Conservation (phyloP, 192 early-diverging fungal genomes). For the Lobulomyces angularis region DNA sequence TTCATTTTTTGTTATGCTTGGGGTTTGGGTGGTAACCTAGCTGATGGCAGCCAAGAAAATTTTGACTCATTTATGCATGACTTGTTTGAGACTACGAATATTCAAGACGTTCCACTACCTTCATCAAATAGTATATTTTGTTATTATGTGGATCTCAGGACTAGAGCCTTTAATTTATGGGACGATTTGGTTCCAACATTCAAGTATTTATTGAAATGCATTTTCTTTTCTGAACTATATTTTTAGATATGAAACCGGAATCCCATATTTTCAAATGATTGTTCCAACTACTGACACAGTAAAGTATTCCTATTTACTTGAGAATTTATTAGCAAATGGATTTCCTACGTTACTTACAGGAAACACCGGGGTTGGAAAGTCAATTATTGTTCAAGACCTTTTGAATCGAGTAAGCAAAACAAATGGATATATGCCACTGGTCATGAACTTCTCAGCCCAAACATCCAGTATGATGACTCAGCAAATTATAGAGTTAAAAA, state of each 20-base stretch:
- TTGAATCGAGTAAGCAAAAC: conserved; percentile 28
- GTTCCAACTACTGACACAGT: conserved; percentile 47
- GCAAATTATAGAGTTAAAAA: conserved; percentile 45
- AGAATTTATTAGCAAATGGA: conserved; percentile 26
- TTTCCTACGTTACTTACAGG: conserved; percentile 42
- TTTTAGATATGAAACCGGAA: too few species aligned
- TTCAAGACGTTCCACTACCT: conserved; percentile 29
- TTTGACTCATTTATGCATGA: conserved; percentile 46
- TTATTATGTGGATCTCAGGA: conserved; percentile 38
- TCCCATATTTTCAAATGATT: conserved; percentile 54
- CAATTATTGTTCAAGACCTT: conserved; percentile 43
- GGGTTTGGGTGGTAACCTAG: conserved; percentile 43
- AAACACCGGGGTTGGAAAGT: conserved; percentile 47
- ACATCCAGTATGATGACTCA: conserved; percentile 47
- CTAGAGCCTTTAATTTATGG: conserved; percentile 32
- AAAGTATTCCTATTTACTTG: conserved; percentile 43
- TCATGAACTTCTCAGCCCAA: conserved; percentile 48
- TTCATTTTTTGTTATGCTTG: conserved; percentile 48
- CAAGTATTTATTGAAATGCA: conserved; percentile 33
- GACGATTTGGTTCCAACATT: conserved; percentile 43
- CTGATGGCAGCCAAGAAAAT: conserved; percentile 39
- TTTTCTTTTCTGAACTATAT: too few species aligned
- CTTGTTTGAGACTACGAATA: conserved; percentile 24
- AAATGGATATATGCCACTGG: conserved; percentile 28
- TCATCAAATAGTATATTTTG: conserved; percentile 36